Base-by-base conservation (phyloP, 2,329 filamentous ascomycete species). In the Epichloe sp. region DNA sequence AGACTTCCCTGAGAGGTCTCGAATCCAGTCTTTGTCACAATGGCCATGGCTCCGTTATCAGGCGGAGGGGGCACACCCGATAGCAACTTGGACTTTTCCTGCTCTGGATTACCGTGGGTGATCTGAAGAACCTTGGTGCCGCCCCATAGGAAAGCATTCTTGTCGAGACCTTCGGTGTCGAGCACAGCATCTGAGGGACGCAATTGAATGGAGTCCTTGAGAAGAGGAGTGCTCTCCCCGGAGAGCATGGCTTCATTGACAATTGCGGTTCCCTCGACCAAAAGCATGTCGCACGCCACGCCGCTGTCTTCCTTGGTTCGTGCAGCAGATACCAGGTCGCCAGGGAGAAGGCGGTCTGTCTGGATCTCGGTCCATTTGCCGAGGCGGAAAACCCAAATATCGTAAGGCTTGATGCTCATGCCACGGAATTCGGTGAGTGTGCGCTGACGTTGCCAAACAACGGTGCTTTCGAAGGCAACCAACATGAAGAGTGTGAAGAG, bases 191-290 rank as follows among this genome's bases (percentile, higher is more conserved):
- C 85, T 19, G 77, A 78, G 5, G 93, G 90, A 55, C 93, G 85
- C 43, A 98, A 79, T 66, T 94, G 89, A 52, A 98, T 76, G 0
- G 93, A 98, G 61, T 98, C 93, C 70, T 98, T 98, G 60, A 98
- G 76, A 44, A 98, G 79, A 35, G 93, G 93, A 0, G 94, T 98
- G 66, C 91, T 97, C 71, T 98, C 93, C 93, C 93, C 93, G 3
- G 93, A 98, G 60, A 98, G 78, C 93, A 98, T 98, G 55, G 94
- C 94, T 70, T 98, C 93, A 71, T 98, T 98, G 61, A 98, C 93
- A 65, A 98, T 98, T 8, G 87, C 91, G 50, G 88, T 90, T 34
- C 93, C 94, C 67, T 97, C 90, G 34, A 98, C 84, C 45, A 98
- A 71, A 48, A 98, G 74, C 85, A 98, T 95, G 66, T 98, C 93